Evolutionary conservation across 2,329 filamentous ascomycete genomes (phyloP), one percentile per base, ranked within the genome.

Genomic region (Aspergillus texensis): DNA sequence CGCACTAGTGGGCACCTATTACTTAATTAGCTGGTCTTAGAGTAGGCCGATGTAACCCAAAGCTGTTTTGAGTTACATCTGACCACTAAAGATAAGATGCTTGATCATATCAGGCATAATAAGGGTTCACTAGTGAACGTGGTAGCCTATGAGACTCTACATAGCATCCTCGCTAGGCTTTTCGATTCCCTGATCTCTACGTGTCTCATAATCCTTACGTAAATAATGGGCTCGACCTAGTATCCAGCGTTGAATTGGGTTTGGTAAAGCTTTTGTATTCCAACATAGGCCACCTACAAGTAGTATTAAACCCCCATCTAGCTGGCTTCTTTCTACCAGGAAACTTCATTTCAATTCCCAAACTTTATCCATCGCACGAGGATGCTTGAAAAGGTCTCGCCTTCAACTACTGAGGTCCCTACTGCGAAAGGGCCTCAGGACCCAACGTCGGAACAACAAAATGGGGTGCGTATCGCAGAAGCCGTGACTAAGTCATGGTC

Each of bases 391-490:
- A 41, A 41, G 8, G 39, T 41, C 3, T 2, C 16, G 6, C 39
- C 43, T 12, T 24, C 43, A 46, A 24, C 43, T 3, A 12, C 11
- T 3, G 43, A 46, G 43, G 43, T 24, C 10, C 43, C 43, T 3
- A 2, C 43, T 46, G n/a, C 43, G 11, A 24, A 9, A 24, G n/a
- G 21, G 43, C 21, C 43, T 46, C 43, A 24, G n/a, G 48, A 52
- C 3, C 16, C 21, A 11, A 1, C 2, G 4, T 12, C 21, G 9
- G 57, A 52, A 14, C 30, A 52, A 16, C 57, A 59, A 14, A 43
- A 59, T 53, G 57, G 57, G 9, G 57, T 59, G 4, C 57, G 45
- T 24, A 45, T 59, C 9, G 57, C 57, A 19, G 57, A 59, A 41
- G 46, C 57, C 3, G 57, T 59, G 11, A 52, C 57, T 8, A 39